Percentiles rank a stretch among this genome's conserved stretches.
phyloP scores from a whole-genome alignment of 2,329 filamentous ascomycete species.

The Biscogniauxia mediterranea region DNA sequence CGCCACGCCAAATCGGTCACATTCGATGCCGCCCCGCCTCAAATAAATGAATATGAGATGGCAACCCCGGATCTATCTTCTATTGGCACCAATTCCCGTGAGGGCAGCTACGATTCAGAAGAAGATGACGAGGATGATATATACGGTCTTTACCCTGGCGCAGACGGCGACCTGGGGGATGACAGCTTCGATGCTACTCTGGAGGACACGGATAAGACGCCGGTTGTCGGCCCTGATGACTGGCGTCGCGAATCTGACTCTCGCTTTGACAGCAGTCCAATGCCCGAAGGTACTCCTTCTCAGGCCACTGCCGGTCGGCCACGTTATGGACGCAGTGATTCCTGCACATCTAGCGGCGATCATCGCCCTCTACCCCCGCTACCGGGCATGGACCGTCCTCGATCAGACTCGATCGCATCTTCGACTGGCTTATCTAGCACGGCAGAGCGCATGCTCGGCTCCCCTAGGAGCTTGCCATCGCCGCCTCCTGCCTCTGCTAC shows the following conservation, averaged over 20 bases:
- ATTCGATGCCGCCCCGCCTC: constrained; percentile 88
- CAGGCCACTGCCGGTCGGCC: constrained; percentile 49
- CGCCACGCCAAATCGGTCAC: constrained; percentile 96
- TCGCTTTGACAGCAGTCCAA: constrained; percentile 69
- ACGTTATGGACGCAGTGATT: constrained; percentile 64
- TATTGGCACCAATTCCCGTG: constrained; percentile 81
- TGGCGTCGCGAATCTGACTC: constrained; percentile 81
- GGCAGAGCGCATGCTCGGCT: constrained; percentile 67
- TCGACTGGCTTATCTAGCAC: constrained; percentile 66
- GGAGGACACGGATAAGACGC: constrained; percentile 95
- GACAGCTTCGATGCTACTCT: constrained; percentile 96
- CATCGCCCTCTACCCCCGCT: constrained; percentile 84
- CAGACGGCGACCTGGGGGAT: constrained; percentile 62
- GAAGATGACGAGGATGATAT: constrained; percentile 71
- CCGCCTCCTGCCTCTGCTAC: constrained; percentile 68
- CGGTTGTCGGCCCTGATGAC: constrained; percentile 94
- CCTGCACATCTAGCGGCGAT: constrained; percentile 74
- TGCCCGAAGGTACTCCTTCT: constrained; percentile 52
- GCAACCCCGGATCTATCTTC: constrained; percentile 95
- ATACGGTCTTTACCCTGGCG: constrained; percentile 51
- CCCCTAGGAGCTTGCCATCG: constrained; percentile 68
- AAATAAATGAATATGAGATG: constrained; percentile 98
- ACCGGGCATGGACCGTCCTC: constrained; percentile 56
- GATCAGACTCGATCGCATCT: constrained; percentile 49
- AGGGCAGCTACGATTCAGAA: constrained; percentile 88